Evolutionary conservation across 306 rosid genomes (phyloP).

Genomic region (Vigna hirtella): DNA sequence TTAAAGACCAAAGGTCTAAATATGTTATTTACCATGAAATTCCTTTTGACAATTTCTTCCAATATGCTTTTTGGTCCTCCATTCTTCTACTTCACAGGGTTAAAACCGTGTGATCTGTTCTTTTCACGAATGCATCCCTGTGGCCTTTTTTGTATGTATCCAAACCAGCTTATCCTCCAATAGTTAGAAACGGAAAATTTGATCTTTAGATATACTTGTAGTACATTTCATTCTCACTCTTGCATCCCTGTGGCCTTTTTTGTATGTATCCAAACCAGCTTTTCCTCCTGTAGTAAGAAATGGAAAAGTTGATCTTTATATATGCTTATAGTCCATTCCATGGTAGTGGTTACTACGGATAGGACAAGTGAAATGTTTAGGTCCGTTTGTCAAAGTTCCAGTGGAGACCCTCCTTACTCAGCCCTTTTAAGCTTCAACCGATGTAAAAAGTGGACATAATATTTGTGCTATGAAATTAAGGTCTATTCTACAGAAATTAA

Average conservation of each 20-base stretch:
- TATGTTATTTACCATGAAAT: not conserved
- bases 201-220: too few relatives aligned
- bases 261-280: not conserved
- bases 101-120: not conserved
- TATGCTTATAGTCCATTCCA: slow-evolving; percentile 16
- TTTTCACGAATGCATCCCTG: not conserved
- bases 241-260: not conserved
- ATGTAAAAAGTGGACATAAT: slow-evolving; percentile 8
- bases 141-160: too few relatives aligned
- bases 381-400: slow-evolving; percentile 25
- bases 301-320: slow-evolving; percentile 17
- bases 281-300: not conserved
- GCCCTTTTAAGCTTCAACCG: not conserved
- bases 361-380: not conserved
- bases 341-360: not conserved
- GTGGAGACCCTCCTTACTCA: not conserved
- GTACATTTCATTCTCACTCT: not conserved
- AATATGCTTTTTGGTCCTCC: not conserved
- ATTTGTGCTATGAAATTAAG: not conserved
- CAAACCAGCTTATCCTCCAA: too few relatives aligned
- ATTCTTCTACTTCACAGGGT: not conserved
- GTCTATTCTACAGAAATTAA: not conserved
- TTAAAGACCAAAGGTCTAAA: not conserved
- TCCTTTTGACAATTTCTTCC: not conserved
- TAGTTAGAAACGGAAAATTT: too few relatives aligned